These are phyloP conservation scores for Orbilia ellipsospora DNA, from an alignment of 2,329 filamentous ascomycete genomes.

Conservation along the genomic window DNA sequence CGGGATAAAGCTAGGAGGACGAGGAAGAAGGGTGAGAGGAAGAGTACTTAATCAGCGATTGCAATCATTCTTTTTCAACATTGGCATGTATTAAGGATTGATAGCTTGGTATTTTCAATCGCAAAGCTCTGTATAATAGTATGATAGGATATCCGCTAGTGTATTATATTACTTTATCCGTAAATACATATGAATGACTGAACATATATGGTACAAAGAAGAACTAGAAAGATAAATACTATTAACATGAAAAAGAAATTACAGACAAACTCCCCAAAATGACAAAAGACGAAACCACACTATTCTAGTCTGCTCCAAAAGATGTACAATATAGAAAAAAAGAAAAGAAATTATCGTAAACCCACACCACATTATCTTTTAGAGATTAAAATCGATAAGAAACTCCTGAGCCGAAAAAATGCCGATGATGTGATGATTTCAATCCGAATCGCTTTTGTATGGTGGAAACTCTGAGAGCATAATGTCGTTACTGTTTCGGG, in stretches of 20 bases:
- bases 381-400: too few relatives aligned
- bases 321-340: too few relatives aligned
- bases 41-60: neutral
- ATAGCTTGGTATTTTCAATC: neutral
- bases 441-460: conserved; percentile 71
- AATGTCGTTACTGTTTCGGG: conserved; percentile 72
- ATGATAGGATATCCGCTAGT: conserved; percentile 16
- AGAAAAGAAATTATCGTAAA: neutral
- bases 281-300: too few relatives aligned
- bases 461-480: conserved; percentile 75
- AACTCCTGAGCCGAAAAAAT: too few relatives aligned
- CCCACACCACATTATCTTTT: too few relatives aligned
- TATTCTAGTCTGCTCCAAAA: too few relatives aligned
- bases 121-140: neutral
- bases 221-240: neutral
- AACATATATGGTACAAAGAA: neutral
- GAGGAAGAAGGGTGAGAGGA: conserved; percentile 65
- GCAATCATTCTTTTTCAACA: too few relatives aligned
- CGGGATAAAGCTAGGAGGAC: conserved; percentile 77
- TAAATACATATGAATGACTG: neutral
- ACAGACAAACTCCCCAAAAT: neutral
- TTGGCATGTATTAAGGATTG: too few relatives aligned
- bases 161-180: conserved; percentile 9
- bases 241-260: neutral
- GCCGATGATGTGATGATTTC: conserved; percentile 43